Evolutionary conservation across 208 protist species (phyloP), one percentile per base, ranked within the genome.

Genomic region (Trypanosoma theileri): DNA sequence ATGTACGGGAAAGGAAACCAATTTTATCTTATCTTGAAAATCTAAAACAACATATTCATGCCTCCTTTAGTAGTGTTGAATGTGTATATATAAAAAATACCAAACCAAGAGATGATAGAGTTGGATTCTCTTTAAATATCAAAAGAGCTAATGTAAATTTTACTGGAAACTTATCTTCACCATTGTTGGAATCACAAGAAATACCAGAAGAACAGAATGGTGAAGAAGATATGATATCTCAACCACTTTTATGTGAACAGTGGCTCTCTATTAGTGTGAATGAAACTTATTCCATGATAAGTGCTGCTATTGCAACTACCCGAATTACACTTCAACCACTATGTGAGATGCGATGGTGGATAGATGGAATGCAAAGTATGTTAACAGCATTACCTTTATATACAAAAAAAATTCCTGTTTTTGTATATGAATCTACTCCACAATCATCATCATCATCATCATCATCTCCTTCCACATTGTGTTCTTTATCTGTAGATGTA

Each of bases 291-390:
- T 88, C 84, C 7, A 77, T 75, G 41, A 41, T 83, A 3, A 68
- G 71, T 14, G 69, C 82, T 10, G 63, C 46, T 31, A 46, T 93
- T n/a, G 52, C 73, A 17, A 79, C 69, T 12, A 81, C 73, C 50
- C 53, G 80, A 3, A 40, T 93, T n/a, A 60, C 88, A 13, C 56
- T 78, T 45, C 71, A 84, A 14, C 82, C 84, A 4, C 44, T 79
- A 54, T 84, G 88, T 70, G 88, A 93, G 61, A 62, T 85, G 62
- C 64, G 59, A 12, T 93, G 88, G 88, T 93, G 88, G 88, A 31
- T 57, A 4, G 52, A 61, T 22, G 85, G 82, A 48, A 24, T 75
- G 10, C 2, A 22, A 21, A 44, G 54, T 22, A 71, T 80, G 67
- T 0, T 63, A 16, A 22, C 44, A 11, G 19, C 42, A 9, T 17